Evolutionary conservation across 2,329 filamentous ascomycete genomes (phyloP).

Genomic region (Penicillium crustosum): DNA sequence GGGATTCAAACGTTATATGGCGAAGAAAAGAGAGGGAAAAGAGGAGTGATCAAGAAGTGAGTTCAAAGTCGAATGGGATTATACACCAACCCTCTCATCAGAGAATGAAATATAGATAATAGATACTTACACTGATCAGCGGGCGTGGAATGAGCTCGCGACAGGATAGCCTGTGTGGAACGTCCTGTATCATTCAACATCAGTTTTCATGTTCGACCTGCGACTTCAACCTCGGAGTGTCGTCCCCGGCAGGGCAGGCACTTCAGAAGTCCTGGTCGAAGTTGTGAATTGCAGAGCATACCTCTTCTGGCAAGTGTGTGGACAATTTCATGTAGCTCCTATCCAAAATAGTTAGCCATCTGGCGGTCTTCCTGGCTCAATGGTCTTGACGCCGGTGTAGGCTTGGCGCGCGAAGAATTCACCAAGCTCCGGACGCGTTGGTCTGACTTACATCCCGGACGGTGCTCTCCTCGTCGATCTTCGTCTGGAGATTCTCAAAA

Average conservation of each 20-base stretch:
- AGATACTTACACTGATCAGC: conserved; percentile 57
- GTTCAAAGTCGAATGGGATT: neutral
- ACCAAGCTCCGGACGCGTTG: conserved; percentile 2
- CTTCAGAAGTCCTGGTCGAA: neutral
- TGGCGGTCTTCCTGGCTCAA: conserved; percentile 8
- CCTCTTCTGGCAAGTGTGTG: conserved; percentile 78
- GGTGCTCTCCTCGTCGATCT: conserved; percentile 82
- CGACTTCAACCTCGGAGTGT: neutral
- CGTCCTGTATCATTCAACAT: conserved; percentile 53
- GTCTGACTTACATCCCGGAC: conserved; percentile 66
- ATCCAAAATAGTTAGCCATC: conserved; percentile 14
- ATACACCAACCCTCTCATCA: neutral
- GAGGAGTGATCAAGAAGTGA: neutral
- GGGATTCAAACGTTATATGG: neutral
- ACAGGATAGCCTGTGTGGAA: conserved; percentile 77
- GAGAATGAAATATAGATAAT: conserved; percentile 10
- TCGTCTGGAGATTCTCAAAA: conserved; percentile 82
- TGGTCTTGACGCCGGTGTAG: conserved; percentile 9
- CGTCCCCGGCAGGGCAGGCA: neutral
- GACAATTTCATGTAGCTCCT: conserved; percentile 76
- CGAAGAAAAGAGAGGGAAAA: neutral
- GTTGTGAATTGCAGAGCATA: conserved; percentile 26
- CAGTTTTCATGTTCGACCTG: conserved; percentile 3
- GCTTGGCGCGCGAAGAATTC: conserved; percentile 26
- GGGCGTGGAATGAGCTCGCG: conserved; percentile 85